Conservation (phyloP, 345 rosid species). For the Syzygium grande region DNA sequence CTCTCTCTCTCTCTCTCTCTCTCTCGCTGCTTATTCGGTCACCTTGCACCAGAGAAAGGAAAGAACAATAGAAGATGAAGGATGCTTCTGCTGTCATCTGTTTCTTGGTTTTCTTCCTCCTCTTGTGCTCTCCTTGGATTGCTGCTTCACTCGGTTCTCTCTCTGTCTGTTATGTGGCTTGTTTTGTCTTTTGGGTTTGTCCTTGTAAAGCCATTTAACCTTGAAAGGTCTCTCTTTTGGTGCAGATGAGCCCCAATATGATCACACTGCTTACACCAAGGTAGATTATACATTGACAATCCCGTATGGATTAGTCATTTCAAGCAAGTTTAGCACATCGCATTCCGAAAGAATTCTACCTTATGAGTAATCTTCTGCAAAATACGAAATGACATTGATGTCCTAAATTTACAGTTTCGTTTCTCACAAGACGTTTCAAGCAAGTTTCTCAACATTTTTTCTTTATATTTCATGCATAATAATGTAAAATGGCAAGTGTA, state of each 20-base stretch:
- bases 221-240: neutral
- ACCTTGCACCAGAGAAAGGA: neutral
- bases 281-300: slow-evolving; percentile 14
- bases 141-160: slow-evolving; percentile 30
- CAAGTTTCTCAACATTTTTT: too few species aligned
- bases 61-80: neutral
- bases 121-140: slow-evolving; percentile 12
- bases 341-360: neutral
- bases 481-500: neutral
- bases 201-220: neutral
- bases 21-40: neutral
- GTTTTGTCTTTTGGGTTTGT: neutral
- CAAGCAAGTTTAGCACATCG: neutral
- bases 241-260: slow-evolving; percentile 59
- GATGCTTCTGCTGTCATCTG: neutral
- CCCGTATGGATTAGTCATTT: neutral
- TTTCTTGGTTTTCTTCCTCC: slow-evolving; percentile 18
- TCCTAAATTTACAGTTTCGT: neutral
- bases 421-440: neutral
- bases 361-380: neutral
- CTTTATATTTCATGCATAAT: too few species aligned
- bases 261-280: slow-evolving; percentile 62
- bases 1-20: neutral
- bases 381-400: neutral
- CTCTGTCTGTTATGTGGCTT: neutral